Base-by-base conservation (phyloP, 108 stramenopile genomes). In the Schizochytrium sp. region DNA sequence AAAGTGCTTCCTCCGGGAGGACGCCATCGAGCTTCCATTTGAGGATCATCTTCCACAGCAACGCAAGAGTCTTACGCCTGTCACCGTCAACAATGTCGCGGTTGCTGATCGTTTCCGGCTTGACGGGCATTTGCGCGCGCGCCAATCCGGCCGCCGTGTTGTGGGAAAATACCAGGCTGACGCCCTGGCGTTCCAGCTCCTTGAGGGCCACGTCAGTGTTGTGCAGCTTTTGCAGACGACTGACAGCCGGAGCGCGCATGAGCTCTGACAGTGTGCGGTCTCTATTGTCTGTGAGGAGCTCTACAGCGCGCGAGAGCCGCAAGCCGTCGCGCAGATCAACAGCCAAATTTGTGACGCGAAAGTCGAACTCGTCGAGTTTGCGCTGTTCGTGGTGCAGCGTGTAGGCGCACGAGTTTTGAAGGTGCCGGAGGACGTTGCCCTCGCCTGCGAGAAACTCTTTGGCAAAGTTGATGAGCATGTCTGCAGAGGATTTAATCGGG, bases 251-350 rank as follows among this genome's bases (percentile, higher is more conserved):
- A 19, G 97, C 90, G 8, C 97, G 92, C 21, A 99, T 93, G 14
- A 58, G 69, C 25, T 58, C 25, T 44, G 97, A 92, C 16, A 96
- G 8, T 14, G 92, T 57, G 23, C 91, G 48, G 47, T 91, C 88
- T 51, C 91, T 90, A 5, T 76, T 55, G 44, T 92, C 60, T 4
- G 95, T 89, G 5, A 96, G 55, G 47, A 96, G 92, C 76, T 97
- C 96, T 18, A 95, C 89, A 91, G 97, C 87, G 34, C 97, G 93
- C 2, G 95, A 93, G 45, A 99, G 90, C 29, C 97, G 90, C 21
- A 96, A 95, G 10, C 98, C 98, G 91, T 99, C 98, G 47, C 97
- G 95, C 12, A 99, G 93, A 94, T 99, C 98, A 4, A 91, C 88
- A 0, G 96, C 96, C 16, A 99, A 87, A 90, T 97, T 97, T 1